Evolutionary conservation across 2,329 filamentous ascomycete species (phyloP).

Genomic region (Phaeosphaeria sp.): DNA sequence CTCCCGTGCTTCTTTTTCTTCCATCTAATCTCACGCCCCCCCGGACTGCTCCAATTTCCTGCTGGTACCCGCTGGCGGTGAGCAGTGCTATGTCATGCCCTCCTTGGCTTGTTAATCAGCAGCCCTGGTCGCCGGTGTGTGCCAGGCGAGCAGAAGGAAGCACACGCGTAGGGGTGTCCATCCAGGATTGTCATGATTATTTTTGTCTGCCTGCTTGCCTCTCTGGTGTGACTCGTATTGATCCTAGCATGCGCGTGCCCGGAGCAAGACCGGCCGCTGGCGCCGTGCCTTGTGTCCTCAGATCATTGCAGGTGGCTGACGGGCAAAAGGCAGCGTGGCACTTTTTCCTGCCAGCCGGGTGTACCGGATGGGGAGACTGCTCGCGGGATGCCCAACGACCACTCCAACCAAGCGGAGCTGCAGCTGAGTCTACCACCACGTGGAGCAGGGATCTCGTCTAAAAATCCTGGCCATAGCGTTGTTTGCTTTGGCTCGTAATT

Average conservation of each 20-base stretch:
- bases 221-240: conserved; percentile 38
- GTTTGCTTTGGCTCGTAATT: conserved; percentile 38
- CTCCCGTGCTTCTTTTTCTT: conserved; percentile 49
- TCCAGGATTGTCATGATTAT: conserved; percentile 33
- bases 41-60: conserved; percentile 25
- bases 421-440: conserved; percentile 37
- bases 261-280: conserved; percentile 19
- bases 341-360: conserved; percentile 16
- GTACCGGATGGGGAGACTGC: conserved; percentile 16
- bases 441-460: conserved; percentile 35
- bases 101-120: conserved; percentile 15
- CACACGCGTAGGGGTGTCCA: conserved; percentile 12
- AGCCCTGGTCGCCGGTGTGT: conserved; percentile 8
- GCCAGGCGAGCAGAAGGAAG: conserved; percentile 16
- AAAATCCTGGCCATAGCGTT: conserved; percentile 20
- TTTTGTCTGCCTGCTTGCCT: conserved; percentile 36
- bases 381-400: conserved; percentile 13
- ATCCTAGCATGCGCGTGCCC: conserved; percentile 25
- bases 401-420: conserved; percentile 22
- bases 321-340: conserved; percentile 13
- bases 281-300: conserved; percentile 24
- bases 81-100: conserved; percentile 30
- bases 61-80: conserved; percentile 35
- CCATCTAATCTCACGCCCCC: conserved; percentile 39
- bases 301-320: conserved; percentile 22